These are phyloP conservation scores for Cutaneotrichosporon dermatis DNA, from an alignment of 1,284 basidiomycete genomes.

Conservation along the genomic window DNA sequence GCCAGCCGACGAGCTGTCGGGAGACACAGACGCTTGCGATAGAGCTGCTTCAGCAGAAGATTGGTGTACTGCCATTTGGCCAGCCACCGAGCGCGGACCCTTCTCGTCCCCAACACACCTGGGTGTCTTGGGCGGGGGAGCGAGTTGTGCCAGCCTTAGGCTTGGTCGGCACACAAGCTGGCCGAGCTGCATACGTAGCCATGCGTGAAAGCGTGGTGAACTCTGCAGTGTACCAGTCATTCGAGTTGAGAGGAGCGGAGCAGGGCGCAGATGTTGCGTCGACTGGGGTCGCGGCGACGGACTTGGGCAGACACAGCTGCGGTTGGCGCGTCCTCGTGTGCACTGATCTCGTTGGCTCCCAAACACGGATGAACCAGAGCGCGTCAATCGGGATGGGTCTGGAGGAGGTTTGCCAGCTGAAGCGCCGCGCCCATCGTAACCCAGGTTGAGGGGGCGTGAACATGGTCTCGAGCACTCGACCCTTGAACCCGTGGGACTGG, in stretches of 20 bases:
- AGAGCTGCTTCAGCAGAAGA: slow-evolving; percentile 69
- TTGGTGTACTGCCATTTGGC: slow-evolving; percentile 51
- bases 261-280: slow-evolving; percentile 41
- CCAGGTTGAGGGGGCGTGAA: slow-evolving; percentile 49
- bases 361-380: slow-evolving; percentile 91
- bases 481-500: slow-evolving; percentile 91
- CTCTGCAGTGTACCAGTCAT: slow-evolving; percentile 77
- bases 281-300: slow-evolving; percentile 40
- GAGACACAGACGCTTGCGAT: slow-evolving; percentile 78
- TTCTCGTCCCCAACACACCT: slow-evolving; percentile 49
- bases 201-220: slow-evolving; percentile 85
- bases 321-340: slow-evolving; percentile 54
- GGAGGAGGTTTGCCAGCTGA: slow-evolving; percentile 30
- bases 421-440: neutral
- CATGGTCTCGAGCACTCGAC: slow-evolving; percentile 86
- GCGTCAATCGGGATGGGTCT: slow-evolving; percentile 80
- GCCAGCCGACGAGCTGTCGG: slow-evolving; percentile 73
- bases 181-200: slow-evolving; percentile 79
- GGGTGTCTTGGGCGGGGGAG: slow-evolving; percentile 22
- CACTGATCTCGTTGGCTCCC: slow-evolving; percentile 88
- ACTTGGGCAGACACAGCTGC: slow-evolving; percentile 29
- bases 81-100: slow-evolving; percentile 29
- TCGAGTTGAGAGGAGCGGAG: slow-evolving; percentile 57
- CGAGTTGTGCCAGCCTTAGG: slow-evolving; percentile 59
- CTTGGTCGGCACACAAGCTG: slow-evolving; percentile 77